Conservation (phyloP, 768 basidiomycete species). For the Sarcodon sp. region DNA sequence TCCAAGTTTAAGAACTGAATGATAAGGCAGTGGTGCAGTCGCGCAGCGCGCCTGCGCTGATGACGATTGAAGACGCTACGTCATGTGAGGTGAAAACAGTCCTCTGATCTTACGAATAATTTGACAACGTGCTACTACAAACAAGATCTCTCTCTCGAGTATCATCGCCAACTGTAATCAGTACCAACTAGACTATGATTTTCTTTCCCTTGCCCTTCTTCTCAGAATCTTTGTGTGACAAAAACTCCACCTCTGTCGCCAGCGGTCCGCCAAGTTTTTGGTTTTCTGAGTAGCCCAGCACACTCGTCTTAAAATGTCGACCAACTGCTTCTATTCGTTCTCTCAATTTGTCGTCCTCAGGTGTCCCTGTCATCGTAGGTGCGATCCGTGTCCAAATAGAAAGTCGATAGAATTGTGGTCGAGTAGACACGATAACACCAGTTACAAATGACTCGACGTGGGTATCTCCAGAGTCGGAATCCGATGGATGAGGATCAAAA, state of each 20-base stretch:
- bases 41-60: background rate
- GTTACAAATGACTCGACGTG: conserved; percentile 40
- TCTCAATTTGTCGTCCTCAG: conserved; percentile 45
- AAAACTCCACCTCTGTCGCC: conserved; percentile 89
- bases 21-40: background rate
- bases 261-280: conserved; percentile 73
- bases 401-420: conserved; percentile 90
- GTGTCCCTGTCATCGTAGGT: conserved; percentile 25
- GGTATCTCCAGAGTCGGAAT: conserved; percentile 25
- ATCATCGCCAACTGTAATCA: conserved; percentile 1
- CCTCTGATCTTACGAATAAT: conserved; percentile 2
- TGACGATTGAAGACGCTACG: conserved; percentile 6
- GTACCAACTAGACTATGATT: conserved; percentile 53
- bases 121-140: conserved; percentile 10
- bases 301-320: conserved; percentile 81
- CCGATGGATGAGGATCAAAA: conserved; percentile 76
- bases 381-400: conserved; percentile 96
- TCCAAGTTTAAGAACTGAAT: background rate
- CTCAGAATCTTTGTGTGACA: conserved; percentile 91
- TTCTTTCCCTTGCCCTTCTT: conserved; percentile 79
- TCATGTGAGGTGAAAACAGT: conserved; percentile 8
- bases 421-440: conserved; percentile 89
- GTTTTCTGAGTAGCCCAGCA: conserved; percentile 70
- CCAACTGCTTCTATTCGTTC: conserved; percentile 80
- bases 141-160: background rate